Base-by-base conservation (phyloP, 78 protist genomes). In the Planoprotostelium fungivorum region DNA sequence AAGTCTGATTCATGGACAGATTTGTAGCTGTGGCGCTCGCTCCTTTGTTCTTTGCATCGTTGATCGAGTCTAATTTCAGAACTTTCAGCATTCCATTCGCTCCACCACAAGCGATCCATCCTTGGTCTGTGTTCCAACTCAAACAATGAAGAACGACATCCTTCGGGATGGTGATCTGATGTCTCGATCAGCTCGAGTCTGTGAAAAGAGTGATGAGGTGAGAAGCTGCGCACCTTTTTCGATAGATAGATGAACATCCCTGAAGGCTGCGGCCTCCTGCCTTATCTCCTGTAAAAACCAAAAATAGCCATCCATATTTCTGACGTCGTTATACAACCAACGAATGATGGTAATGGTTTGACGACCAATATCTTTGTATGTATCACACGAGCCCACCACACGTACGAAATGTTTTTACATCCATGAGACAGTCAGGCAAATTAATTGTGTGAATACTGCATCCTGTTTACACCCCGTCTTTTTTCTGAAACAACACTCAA, bases 71-170 rank as follows among this genome's bases (percentile, higher is more conserved):
- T 31, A 87, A 63, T 85, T 90, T 83, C 29, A 94, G 84, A 0
- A 96, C 95, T 91, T 95, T 95, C 86, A 95, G 91, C 36, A 94
- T 85, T 1, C 97, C 97, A 28, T 90, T 84, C 34, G 93, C 98
- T 0, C 98, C 98, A 0, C 97, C 98, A 84, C 96, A 93, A 0
- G 96, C 97, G 1, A 97, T 93, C 95, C 96, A 94, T 1, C 95
- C 98, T 28, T 94, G 92, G 36, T 86, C 94, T 0, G 35, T 9
- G 91, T 93, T 96, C 98, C 98, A 97, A 0, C 91, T 0, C 0
- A 95, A 1, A 37, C 88, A n/a, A 1, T 86, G 84, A 51, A 97
- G 96, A 29, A 34, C 37, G 28, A 89, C 87, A 5, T 83, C 89
- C 73, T 95, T 92, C 51, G 98, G 98, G n/a, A 97, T 94, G 35